Conservation (phyloP, 2,329 filamentous ascomycete genomes). For the Penicillium aurantiogriseum region DNA sequence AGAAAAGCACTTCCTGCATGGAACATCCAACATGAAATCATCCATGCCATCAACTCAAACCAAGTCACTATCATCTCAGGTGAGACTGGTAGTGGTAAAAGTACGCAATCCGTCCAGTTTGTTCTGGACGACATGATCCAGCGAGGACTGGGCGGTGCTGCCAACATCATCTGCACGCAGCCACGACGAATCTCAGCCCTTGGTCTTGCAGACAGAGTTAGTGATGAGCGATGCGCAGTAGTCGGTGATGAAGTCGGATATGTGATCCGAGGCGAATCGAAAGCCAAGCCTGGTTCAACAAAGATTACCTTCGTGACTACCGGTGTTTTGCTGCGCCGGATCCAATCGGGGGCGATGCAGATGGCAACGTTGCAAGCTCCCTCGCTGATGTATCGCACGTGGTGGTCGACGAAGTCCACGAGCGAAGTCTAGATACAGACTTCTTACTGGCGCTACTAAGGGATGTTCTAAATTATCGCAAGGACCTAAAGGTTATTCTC, state of each 20-base stretch:
- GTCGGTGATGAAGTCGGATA: conserved; percentile 91
- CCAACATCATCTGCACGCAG: conserved; percentile 94
- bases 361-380: conserved; percentile 76
- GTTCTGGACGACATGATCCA: conserved; percentile 86
- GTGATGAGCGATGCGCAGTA: conserved; percentile 78
- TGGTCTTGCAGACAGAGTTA: conserved; percentile 89
- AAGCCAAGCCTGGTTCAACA: conserved; percentile 66
- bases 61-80: conserved; percentile 96
- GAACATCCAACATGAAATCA: conserved; percentile 73
- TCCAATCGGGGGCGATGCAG: conserved; percentile 86
- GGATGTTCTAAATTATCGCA: conserved; percentile 71
- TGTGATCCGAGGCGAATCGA: conserved; percentile 85
- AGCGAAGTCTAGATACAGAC: conserved; percentile 90
- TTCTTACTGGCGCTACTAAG: conserved; percentile 85
- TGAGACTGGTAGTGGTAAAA: conserved; percentile 95
- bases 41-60: conserved; percentile 69
- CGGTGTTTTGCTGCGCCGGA: conserved; percentile 80
- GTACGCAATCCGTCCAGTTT: conserved; percentile 95
- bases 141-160: conserved; percentile 68
- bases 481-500: conserved; percentile 82
- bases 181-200: conserved; percentile 91
- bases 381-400: conserved; percentile 90
- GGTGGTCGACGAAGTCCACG: conserved; percentile 95
- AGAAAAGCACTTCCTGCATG: conserved; percentile 81
- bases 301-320: conserved; percentile 96